Percentiles rank a stretch among this genome's conserved stretches.
Evolutionary conservation across 139 green algal species (phyloP).

Genomic region (Haematococcus sp.): DNA sequence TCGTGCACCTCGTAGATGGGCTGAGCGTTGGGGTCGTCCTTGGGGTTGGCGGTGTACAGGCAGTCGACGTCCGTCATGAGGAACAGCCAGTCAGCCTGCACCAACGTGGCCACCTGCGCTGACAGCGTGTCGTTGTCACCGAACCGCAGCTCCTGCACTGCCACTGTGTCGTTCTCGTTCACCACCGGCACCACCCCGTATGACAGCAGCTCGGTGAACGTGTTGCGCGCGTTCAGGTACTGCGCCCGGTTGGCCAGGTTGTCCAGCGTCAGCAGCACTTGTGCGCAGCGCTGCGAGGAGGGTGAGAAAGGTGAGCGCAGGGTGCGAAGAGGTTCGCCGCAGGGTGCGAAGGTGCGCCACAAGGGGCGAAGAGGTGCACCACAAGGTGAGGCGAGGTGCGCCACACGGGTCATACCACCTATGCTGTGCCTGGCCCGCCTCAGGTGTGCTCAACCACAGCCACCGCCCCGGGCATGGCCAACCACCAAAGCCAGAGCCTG

Average conservation of each 20-base stretch:
- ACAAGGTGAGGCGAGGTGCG: too few relatives aligned
- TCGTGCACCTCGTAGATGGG: constrained; percentile 69
- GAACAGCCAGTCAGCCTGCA: constrained; percentile 84
- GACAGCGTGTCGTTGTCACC: constrained; percentile 90
- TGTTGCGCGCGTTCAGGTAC: constrained; percentile 81
- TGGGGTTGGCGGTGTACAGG: constrained; percentile 71
- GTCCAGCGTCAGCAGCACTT: constrained; percentile 86
- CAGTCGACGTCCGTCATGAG: constrained; percentile 85
- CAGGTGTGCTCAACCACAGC: too few relatives aligned
- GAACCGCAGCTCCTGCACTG: constrained; percentile 76
- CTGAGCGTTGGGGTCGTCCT: constrained; percentile 41
- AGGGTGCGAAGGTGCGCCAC: too few relatives aligned
- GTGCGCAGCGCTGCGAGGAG: constrained; percentile 16
- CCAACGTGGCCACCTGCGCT: constrained; percentile 71
- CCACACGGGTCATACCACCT: too few relatives aligned
- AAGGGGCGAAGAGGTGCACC: too few relatives aligned
- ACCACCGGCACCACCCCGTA: constrained; percentile 77
- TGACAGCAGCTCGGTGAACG: constrained; percentile 73
- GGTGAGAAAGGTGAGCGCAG: too few relatives aligned
- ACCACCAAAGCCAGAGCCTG: too few relatives aligned
- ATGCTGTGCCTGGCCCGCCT: too few relatives aligned
- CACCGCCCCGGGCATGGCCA: too few relatives aligned
- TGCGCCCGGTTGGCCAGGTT: constrained; percentile 71
- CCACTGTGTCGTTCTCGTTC: constrained; percentile 77
- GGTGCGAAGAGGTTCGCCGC: too few relatives aligned